Conservation (phyloP, 2,329 filamentous ascomycete genomes). For the Aspergillus sp. region DNA sequence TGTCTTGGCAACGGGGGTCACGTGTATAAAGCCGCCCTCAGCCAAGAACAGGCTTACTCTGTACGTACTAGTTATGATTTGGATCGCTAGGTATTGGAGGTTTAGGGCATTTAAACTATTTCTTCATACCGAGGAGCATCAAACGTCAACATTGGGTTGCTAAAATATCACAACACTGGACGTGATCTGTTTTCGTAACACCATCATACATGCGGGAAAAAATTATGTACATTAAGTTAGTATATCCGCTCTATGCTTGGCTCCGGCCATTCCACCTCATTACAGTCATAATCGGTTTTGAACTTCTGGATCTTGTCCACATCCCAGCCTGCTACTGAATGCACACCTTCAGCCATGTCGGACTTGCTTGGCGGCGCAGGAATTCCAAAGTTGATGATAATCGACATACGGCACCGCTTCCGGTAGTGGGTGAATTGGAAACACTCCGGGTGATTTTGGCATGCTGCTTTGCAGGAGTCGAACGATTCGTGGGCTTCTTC, state of each 20-base stretch:
- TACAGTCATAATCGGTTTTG: constrained; percentile 19
- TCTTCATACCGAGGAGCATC: no score
- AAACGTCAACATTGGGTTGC: not conserved
- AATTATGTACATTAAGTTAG: not conserved
- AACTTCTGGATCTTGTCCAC: constrained; percentile 25
- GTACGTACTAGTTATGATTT: no score
- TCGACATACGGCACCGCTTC: constrained; percentile 22
- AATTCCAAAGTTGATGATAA: constrained; percentile 23
- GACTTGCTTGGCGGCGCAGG: constrained; percentile 6
- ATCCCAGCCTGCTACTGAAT: constrained; percentile 29
- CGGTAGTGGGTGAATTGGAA: constrained; percentile 27
- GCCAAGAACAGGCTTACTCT: no score
- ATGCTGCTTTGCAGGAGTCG: constrained; percentile 27
- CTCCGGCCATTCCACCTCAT: constrained; percentile 11
- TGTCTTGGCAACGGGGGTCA: constrained; percentile 3
- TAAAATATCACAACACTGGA: not conserved
- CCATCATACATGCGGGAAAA: not conserved
- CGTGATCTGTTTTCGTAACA: not conserved
- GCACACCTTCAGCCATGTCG: not conserved
- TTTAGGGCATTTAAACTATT: no score
- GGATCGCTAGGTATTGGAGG: no score
- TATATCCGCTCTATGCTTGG: constrained; percentile 14
- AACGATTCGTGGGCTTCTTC: constrained; percentile 29
- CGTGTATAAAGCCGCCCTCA: not conserved
- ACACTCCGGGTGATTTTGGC: constrained; percentile 24